A percentile compares a stretch with the other conserved stretches of the same genome.
Evolutionary conservation across 495 filamentous ascomycete genomes (phyloP).

Genomic region (Barbatosphaeria neglecta): DNA sequence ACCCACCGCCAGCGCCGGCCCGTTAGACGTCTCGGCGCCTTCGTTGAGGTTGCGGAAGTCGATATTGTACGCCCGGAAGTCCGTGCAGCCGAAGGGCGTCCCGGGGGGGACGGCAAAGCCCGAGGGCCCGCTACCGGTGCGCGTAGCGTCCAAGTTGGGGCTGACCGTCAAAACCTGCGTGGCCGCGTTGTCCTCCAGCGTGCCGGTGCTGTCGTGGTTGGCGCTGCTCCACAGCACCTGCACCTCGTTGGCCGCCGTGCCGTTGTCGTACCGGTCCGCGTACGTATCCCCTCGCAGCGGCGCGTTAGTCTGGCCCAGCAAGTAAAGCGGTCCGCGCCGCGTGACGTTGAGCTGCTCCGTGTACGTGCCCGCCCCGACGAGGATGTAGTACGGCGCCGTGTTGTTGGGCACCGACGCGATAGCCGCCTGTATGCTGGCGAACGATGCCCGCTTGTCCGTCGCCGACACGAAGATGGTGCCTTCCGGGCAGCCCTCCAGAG

Average conservation of each 20-base stretch:
- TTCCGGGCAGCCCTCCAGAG: conserved; percentile 30
- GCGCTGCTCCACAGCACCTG: conserved; percentile 21
- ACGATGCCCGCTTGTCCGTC: conserved; percentile 20
- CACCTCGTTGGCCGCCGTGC: conserved; percentile 10
- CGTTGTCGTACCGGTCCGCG: conserved; percentile 30
- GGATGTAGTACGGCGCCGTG: conserved; percentile 36
- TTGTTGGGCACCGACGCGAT: conserved; percentile 43
- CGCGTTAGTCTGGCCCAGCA: conserved; percentile 40
- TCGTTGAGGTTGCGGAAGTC: conserved; percentile 41
- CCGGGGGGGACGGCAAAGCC: conserved; percentile 43
- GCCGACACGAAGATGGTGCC: conserved; percentile 38
- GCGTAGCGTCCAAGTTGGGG: conserved; percentile 42
- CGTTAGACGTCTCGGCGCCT: conserved; percentile 38
- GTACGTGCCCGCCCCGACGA: conserved; percentile 44
- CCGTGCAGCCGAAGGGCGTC: conserved; percentile 43
- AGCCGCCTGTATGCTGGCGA: conserved; percentile 39
- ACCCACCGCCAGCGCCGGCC: conserved; percentile 43
- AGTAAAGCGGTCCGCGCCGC: conserved; percentile 40
- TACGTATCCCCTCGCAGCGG: conserved; percentile 33
- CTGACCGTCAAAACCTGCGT: conserved; percentile 43
- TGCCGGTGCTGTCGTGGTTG: conserved; percentile 30
- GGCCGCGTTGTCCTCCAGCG: conserved; percentile 41
- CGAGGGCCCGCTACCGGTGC: conserved; percentile 44
- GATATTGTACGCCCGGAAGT: conserved; percentile 50
- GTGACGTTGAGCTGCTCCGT: conserved; percentile 51